Conservation (phyloP, 1,139 yeast species). For the Geotrichum citri-aurantii region DNA sequence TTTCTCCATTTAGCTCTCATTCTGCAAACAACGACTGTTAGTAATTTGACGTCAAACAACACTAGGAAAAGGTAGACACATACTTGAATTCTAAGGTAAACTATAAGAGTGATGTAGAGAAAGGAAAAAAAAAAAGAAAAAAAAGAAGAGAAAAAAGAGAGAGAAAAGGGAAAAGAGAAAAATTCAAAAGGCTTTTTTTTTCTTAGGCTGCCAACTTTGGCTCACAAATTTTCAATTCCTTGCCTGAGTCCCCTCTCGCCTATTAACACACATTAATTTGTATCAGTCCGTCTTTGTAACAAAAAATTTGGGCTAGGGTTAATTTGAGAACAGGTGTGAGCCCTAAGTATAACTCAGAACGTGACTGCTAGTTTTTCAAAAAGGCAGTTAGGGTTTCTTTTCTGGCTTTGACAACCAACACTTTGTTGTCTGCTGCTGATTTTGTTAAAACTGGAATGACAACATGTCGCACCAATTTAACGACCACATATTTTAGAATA, state of each 20-base stretch:
- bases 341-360: neutral
- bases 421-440: neutral
- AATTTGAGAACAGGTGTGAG: neutral
- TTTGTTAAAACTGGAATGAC: neutral
- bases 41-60: neutral
- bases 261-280: neutral
- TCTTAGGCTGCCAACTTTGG: neutral
- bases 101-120: constrained; percentile 14
- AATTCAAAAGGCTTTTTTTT: neutral
- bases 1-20: constrained; percentile 69
- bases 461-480: neutral
- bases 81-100: constrained; percentile 12
- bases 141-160: neutral
- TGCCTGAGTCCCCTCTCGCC: neutral
- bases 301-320: neutral
- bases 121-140: constrained; percentile 9
- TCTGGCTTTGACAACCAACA: neutral
- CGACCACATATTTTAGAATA: neutral
- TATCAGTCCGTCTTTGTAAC: too few species aligned
- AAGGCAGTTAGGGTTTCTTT: neutral
- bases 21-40: constrained; percentile 13
- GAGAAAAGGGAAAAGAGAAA: neutral
- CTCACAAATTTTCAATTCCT: neutral
- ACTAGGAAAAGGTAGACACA: neutral
- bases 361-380: neutral